Evolutionary conservation across 352 stramenopile genomes (phyloP).

Genomic region (Globisporangium sylvaticum): DNA sequence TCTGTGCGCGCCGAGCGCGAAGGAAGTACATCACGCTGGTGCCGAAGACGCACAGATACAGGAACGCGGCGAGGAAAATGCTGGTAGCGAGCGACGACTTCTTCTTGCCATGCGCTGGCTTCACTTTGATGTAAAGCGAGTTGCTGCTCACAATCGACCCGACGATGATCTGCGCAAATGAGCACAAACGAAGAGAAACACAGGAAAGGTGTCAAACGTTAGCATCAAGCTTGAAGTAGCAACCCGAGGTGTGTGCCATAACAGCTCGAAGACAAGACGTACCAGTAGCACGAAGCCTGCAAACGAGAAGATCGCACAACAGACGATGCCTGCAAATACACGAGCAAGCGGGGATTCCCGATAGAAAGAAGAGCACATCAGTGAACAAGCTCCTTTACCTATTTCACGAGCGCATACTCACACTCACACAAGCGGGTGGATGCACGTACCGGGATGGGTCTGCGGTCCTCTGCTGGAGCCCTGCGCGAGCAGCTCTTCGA

Average conservation of each 20-base stretch:
- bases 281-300: slow-evolving; percentile 71
- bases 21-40: slow-evolving; percentile 87
- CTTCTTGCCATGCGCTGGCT: slow-evolving; percentile 69
- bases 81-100: slow-evolving; percentile 82
- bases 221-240: background rate
- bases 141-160: slow-evolving; percentile 83
- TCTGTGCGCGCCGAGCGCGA: slow-evolving; percentile 68
- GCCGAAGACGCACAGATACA: slow-evolving; percentile 83
- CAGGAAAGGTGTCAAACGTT: background rate
- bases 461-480: slow-evolving; percentile 67
- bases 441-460: slow-evolving; percentile 53
- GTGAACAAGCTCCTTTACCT: background rate
- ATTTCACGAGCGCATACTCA: background rate
- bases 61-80: slow-evolving; percentile 83
- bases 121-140: slow-evolving; percentile 85
- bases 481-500: slow-evolving; percentile 75
- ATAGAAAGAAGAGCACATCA: background rate
- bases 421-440: background rate
- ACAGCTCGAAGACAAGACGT: slow-evolving; percentile 7
- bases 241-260: background rate
- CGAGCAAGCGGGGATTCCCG: background rate
- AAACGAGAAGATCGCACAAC: slow-evolving; percentile 75
- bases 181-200: background rate
- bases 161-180: slow-evolving; percentile 60
- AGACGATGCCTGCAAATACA: slow-evolving; percentile 49